Base-by-base conservation (phyloP, 148 eudicot species). In the Vaccinium macrocarpon region DNA sequence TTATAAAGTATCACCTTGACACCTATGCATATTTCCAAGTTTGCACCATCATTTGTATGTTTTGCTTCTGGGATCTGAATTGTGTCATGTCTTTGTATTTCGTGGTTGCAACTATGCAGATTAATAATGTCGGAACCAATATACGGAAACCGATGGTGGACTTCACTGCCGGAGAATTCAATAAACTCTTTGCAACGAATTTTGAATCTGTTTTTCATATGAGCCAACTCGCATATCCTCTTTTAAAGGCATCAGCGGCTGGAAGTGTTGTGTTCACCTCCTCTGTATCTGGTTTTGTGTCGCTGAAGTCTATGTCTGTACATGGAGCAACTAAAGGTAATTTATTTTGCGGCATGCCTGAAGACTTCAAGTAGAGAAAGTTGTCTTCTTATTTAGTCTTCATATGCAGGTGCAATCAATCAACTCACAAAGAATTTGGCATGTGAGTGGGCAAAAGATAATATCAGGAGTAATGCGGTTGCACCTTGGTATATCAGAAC, bases 271-370 rank as follows among this genome's bases (percentile, higher is more conserved):
- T 93, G 2, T 93, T 90, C 84, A 88, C 89, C 48, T 93, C 96
- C 68, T 93, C 96, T 51, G 96, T 93, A 80, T 88, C 96, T 38
- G 90, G 93, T 50, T 89, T 92, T 86, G 91, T 93, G 79, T 91
- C 94, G 3, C 88, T 93, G 62, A 89, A 89, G 81, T 87, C 87
- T 10, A 91, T 93, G 93, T 87, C 96, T 73, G 89, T 91, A 68
- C 90, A 90, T 66, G 96, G 94, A 86, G 94, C 96, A 84, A 89
- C 91, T 49, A 93, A 93, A 87, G 96, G 96, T 93, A 82, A 84
- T 23, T 66, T 79, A 15, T 9, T 52, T 81, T 82, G 16, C 68
- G 6, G 51, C 23, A 82, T 82, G 35, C 51, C 29, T 32, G 6
- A 64, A 66, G 21, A 19, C 29, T 53, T 49, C 38, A 5, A 0